These are phyloP conservation scores for Fraxinus velutina DNA, from an alignment of 305 asterid genomes.

Conservation along the genomic window DNA sequence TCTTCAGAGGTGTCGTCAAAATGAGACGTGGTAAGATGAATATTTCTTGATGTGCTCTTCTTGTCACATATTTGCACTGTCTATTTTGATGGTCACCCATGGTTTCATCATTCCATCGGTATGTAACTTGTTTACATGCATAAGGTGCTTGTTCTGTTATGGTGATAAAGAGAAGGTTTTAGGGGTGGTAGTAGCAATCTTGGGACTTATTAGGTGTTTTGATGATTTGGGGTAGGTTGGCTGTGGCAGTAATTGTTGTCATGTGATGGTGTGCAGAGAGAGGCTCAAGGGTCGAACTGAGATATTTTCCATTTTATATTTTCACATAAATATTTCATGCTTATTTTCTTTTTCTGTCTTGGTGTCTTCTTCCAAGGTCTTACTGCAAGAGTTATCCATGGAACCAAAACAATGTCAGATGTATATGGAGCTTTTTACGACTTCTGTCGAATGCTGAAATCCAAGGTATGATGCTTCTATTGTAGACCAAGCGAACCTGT, in stretches of 20 bases:
- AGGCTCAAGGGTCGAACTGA: not conserved
- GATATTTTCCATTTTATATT: not conserved
- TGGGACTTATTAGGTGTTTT: not conserved
- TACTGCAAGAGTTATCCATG: slow-evolving; percentile 77
- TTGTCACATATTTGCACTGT: not conserved
- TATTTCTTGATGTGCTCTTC: not conserved
- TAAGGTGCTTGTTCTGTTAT: not conserved
- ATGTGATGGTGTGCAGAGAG: not conserved
- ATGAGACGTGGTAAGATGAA: slow-evolving; percentile 47
- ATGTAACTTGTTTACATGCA: not conserved
- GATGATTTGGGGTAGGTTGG: not conserved
- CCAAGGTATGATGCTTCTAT: slow-evolving; percentile 56
- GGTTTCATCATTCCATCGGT: not conserved
- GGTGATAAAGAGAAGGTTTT: not conserved
- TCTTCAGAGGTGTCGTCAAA: slow-evolving; percentile 39
- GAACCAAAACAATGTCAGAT: slow-evolving; percentile 68
- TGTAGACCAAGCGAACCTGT: not conserved
- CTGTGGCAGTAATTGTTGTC: not conserved
- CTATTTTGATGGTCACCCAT: slow-evolving; percentile 2
- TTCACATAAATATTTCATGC: not conserved
- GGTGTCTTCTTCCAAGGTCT: slow-evolving; percentile 54
- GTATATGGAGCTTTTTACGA: slow-evolving; percentile 88
- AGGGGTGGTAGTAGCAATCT: not conserved
- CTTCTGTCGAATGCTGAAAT: slow-evolving; percentile 71
- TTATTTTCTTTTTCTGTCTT: not conserved